Conservation (phyloP, 2,329 filamentous ascomycete species). For the Tolypocladium amazonense region DNA sequence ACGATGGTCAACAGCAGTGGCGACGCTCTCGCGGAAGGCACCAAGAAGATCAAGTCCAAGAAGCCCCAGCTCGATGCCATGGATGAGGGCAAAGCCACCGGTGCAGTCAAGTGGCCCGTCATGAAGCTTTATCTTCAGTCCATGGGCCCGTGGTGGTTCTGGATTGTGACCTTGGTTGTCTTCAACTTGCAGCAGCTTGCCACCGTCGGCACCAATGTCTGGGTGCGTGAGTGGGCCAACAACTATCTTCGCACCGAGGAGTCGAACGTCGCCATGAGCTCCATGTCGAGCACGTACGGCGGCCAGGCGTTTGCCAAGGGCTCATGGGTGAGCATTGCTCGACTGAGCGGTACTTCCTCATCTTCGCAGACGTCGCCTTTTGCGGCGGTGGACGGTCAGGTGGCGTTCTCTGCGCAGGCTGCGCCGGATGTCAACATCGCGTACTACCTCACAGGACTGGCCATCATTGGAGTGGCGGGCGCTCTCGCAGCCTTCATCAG, state of each 20-base stretch:
- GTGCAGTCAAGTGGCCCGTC: conserved; percentile 79
- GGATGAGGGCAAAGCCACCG: conserved; percentile 71
- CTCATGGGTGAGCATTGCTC: conserved; percentile 26
- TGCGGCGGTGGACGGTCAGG: conserved; percentile 5
- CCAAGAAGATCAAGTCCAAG: conserved; percentile 36
- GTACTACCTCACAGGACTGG: conserved; percentile 81
- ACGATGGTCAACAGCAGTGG: conserved; percentile 41
- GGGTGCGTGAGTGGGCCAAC: conserved; percentile 94
- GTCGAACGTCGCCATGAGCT: conserved; percentile 9
- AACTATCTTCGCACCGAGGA: conserved; percentile 53
- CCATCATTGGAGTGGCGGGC: conserved; percentile 64
- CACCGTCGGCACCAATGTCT: conserved; percentile 80
- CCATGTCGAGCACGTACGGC: conserved; percentile 12
- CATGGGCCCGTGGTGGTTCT: conserved; percentile 98
- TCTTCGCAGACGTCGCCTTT: background rate
- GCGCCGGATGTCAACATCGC: conserved; percentile 58
- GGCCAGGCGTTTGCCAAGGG: conserved; percentile 16
- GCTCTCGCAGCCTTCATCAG: conserved; percentile 72
- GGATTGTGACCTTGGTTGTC: conserved; percentile 62
- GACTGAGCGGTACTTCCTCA: conserved; percentile 18
- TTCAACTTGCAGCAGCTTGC: conserved; percentile 78
- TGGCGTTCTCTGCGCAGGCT: conserved; percentile 11
- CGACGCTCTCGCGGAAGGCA: conserved; percentile 30
- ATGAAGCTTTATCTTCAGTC: conserved; percentile 74
- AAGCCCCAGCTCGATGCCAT: conserved; percentile 41